Conservation (phyloP, 2,329 filamentous ascomycete species). For the Diaporthe humulicola region DNA sequence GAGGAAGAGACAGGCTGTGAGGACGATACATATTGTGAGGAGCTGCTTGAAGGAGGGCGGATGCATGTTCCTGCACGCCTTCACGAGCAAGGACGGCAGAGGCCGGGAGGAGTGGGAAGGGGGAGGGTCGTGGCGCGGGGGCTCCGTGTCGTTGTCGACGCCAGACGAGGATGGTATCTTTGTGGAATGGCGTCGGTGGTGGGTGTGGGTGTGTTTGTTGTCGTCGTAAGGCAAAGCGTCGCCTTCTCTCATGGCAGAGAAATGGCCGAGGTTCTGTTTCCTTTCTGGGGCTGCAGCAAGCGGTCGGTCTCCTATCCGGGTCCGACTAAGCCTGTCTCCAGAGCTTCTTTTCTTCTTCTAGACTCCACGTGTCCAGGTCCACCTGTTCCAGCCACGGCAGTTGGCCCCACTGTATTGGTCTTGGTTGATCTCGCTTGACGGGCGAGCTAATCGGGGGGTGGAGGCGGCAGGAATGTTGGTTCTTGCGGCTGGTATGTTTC, state of each 20-base stretch:
- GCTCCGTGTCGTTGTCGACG: constrained; percentile 6
- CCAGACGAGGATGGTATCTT: constrained; percentile 20
- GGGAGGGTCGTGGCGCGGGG: not conserved
- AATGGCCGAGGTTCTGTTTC: not conserved
- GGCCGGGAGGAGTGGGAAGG: constrained; percentile 4
- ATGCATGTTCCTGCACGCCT: constrained; percentile 38
- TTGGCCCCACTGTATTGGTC: constrained; percentile 12
- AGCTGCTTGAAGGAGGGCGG: constrained; percentile 40
- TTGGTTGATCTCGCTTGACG: constrained; percentile 26
- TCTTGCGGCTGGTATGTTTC: not conserved
- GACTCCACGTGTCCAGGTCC: constrained; percentile 20
- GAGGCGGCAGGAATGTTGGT: not conserved
- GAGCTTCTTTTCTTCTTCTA: constrained; percentile 22
- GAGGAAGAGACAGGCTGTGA: constrained; percentile 40
- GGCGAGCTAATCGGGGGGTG: constrained; percentile 12
- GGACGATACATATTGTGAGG: constrained; percentile 35
- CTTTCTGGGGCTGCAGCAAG: not conserved
- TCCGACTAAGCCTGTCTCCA: not conserved
- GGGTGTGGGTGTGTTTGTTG: constrained; percentile 20
- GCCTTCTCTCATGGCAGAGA: constrained; percentile 27
- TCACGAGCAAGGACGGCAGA: constrained; percentile 33
- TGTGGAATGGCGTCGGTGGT: constrained; percentile 17
- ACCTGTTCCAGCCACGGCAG: constrained; percentile 23
- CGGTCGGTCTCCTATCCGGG: constrained; percentile 15
- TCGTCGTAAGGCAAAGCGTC: constrained; percentile 13